Percentiles rank a stretch among this genome's conserved stretches.
Evolutionary conservation across 208 protist genomes (phyloP).

Genomic region (Balamuthia mandrillaris): DNA sequence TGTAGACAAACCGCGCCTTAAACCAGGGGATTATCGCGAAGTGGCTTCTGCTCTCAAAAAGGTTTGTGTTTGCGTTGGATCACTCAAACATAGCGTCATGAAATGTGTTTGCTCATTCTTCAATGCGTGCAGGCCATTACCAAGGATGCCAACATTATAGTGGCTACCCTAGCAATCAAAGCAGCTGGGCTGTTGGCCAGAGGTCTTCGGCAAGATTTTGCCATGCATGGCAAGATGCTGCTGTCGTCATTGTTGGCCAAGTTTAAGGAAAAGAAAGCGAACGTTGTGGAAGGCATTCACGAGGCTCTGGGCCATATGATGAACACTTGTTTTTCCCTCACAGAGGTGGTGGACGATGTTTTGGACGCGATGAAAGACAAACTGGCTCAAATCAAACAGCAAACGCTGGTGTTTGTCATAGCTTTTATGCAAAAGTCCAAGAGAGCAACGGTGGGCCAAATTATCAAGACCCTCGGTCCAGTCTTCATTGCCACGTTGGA

Average conservation of each 20-base stretch:
- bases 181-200: slow-evolving; percentile 16
- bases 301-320: slow-evolving; percentile 18
- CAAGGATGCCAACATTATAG: slow-evolving; percentile 48
- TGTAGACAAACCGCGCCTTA: slow-evolving; percentile 14
- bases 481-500: slow-evolving; percentile 25
- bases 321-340: background rate
- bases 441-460: slow-evolving; percentile 15
- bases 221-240: background rate
- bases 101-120: background rate
- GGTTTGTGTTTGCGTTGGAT: background rate
- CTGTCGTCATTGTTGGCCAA: slow-evolving; percentile 30
- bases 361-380: background rate
- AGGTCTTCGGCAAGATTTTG: slow-evolving; percentile 38
- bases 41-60: slow-evolving; percentile 43
- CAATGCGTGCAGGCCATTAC: background rate
- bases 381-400: background rate
- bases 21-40: slow-evolving; percentile 38
- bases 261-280: slow-evolving; percentile 60
- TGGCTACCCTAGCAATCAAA: slow-evolving; percentile 25
- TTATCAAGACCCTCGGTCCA: slow-evolving; percentile 22
- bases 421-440: slow-evolving; percentile 26
- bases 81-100: background rate
- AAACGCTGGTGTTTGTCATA: slow-evolving; percentile 2
- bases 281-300: slow-evolving; percentile 38
- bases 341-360: background rate